phyloP scores from a whole-genome alignment of 495 filamentous ascomycete genomes.

The Aspergillus carlsbadensis region DNA sequence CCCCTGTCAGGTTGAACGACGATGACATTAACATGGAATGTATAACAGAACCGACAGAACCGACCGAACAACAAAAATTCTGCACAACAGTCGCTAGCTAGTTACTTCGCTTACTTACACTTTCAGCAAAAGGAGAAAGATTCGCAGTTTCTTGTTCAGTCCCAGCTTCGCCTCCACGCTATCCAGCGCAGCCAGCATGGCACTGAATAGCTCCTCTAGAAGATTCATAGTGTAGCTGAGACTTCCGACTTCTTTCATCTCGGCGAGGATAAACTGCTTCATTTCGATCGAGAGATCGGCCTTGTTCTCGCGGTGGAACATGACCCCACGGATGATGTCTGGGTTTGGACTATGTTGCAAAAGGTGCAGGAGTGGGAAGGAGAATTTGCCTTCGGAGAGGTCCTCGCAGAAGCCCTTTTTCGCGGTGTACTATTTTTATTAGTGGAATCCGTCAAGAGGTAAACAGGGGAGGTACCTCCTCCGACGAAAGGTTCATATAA shows the following conservation, averaged over 20 bases:
- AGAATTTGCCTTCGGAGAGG: conserved; percentile 17
- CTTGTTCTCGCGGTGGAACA: background rate
- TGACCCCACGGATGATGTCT: background rate
- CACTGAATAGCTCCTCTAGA: background rate
- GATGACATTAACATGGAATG: too few relatives aligned
- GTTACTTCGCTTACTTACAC: background rate
- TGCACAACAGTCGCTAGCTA: too few relatives aligned
- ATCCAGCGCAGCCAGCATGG: background rate
- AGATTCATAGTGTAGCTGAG: background rate
- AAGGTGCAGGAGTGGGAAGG: conserved; percentile 14
- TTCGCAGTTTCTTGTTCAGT: background rate
- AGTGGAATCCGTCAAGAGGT: background rate
- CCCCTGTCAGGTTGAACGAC: too few relatives aligned
- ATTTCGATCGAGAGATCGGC: background rate
- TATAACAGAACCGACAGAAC: too few relatives aligned
- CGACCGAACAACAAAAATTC: too few relatives aligned
- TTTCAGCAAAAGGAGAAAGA: background rate
- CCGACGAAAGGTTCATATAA: conserved; percentile 31
- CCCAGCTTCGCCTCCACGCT: background rate
- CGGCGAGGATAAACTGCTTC: background rate
- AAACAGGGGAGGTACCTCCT: background rate
- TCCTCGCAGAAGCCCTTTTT: conserved; percentile 20
- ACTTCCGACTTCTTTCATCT: background rate
- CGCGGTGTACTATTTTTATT: conserved; percentile 7
- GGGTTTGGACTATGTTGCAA: background rate